These are phyloP conservation scores for Ustilago hordei DNA, from an alignment of 1,284 basidiomycete species.

Conservation along the genomic window DNA sequence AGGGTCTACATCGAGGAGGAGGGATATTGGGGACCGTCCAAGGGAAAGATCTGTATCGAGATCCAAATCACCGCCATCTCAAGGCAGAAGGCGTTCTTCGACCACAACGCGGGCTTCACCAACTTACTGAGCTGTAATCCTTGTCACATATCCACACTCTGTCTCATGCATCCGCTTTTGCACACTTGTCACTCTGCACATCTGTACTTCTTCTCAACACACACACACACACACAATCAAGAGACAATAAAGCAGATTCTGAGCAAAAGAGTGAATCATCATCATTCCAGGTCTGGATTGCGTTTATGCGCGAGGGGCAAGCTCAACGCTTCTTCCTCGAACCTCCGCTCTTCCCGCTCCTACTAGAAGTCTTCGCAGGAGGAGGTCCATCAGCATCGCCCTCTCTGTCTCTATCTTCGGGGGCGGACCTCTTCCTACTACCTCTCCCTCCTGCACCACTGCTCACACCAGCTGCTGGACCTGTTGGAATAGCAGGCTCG, in stretches of 20 bases:
- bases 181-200: not conserved
- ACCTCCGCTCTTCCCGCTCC: constrained; percentile 6
- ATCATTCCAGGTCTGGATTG: not conserved
- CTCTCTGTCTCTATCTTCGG: constrained; percentile 35
- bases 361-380: constrained; percentile 1
- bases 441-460: constrained; percentile 9
- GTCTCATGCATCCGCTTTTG: not conserved
- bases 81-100: constrained; percentile 13
- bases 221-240: not conserved
- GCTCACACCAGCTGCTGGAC: constrained; percentile 10
- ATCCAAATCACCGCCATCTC: constrained; percentile 14
- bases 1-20: not conserved
- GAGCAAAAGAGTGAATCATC: not conserved
- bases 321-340: constrained; percentile 29
- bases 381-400: constrained; percentile 13
- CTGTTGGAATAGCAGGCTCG: constrained; percentile 20
- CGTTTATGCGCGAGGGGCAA: not conserved
- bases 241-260: not conserved
- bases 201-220: not conserved
- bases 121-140: constrained; percentile 15
- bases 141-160: not conserved
- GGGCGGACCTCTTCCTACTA: constrained; percentile 37
- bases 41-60: constrained; percentile 14
- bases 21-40: not conserved
- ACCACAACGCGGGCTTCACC: constrained; percentile 18